Evolutionary conservation across 2,329 filamentous ascomycete species (phyloP), one percentile per base, ranked within the genome.

Genomic region (Fusarium dimerum): DNA sequence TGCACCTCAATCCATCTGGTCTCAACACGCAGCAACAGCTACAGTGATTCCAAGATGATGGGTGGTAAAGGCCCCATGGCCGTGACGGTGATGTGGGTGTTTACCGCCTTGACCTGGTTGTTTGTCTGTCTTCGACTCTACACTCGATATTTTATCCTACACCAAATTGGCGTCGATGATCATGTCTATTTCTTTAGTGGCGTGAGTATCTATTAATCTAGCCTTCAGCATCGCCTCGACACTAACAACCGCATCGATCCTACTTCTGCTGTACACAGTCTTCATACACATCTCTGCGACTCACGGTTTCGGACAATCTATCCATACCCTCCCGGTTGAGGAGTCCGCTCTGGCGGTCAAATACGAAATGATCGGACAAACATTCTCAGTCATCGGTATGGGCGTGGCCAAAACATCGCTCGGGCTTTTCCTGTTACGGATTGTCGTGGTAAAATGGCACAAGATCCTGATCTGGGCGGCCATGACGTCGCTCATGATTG

Each of bases 361-460:
- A 40, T 61, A 62, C 58, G 65, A 70, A 45, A 52, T 57, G 43
- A 66, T 71, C 13, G 69, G 66, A 0, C 69, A 72, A 51, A 65
- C 66, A 0, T 72, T 76, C 42, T 66, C 67, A 2, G 55, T 75
- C 13, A 45, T 72, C 1, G 72, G 70, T n/a, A 75, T 73, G 63
- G 67, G 66, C 3, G 60, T 68, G 26, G 68, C 72, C 4, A 76
- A 76, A 45, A 45, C 57, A 13, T 73, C 71, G 0, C 59, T 75
- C 1, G 72, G 69, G 0, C 58, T 73, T 13, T 75, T 75, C 47
- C 50, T 76, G 16, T 50, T 73, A 2, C 66, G 72, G 4, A 62
- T 75, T 13, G 69, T 74, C 9, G 58, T 60, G 3, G 53, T 58
- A 16, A 42, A 30, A 10, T 70, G 67, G 67, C 69, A 73, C 54